phyloP scores from a whole-genome alignment of 495 filamentous ascomycete genomes.

The Extremus antarcticus region DNA sequence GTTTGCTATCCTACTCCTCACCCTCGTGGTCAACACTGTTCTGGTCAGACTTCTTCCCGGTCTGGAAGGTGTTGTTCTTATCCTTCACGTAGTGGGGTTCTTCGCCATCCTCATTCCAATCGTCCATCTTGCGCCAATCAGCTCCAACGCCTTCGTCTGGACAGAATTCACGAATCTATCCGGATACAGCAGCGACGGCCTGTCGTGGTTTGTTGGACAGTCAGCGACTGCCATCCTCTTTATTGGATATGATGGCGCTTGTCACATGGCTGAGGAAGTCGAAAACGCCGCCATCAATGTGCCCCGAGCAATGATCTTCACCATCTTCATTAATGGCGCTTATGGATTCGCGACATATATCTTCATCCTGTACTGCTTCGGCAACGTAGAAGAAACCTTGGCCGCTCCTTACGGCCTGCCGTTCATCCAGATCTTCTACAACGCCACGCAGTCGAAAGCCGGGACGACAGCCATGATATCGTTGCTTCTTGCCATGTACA shows the following conservation, averaged over 20 bases:
- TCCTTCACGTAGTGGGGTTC: conserved; percentile 51
- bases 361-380: conserved; percentile 11
- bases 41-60: conserved; percentile 42
- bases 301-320: conserved; percentile 13
- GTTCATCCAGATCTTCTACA: conserved; percentile 15
- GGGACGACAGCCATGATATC: conserved; percentile 11
- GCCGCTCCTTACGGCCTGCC: background rate
- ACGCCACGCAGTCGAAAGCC: conserved; percentile 2
- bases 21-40: conserved; percentile 46
- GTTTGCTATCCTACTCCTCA: conserved; percentile 40
- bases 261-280: conserved; percentile 15
- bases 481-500: conserved; percentile 1
- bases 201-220: too few relatives aligned
- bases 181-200: too few relatives aligned
- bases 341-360: conserved; percentile 10
- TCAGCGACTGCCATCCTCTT: conserved; percentile 12
- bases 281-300: conserved; percentile 1
- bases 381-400: background rate
- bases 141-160: conserved; percentile 4
- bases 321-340: conserved; percentile 13
- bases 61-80: conserved; percentile 46
- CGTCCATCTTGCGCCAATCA: conserved; percentile 35
- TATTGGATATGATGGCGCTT: conserved; percentile 1
- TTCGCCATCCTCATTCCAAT: conserved; percentile 52
- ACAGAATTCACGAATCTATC: conserved; percentile 1